Evolutionary conservation across 2,329 filamentous ascomycete genomes (phyloP).

Genomic region (Dothistroma septosporum): DNA sequence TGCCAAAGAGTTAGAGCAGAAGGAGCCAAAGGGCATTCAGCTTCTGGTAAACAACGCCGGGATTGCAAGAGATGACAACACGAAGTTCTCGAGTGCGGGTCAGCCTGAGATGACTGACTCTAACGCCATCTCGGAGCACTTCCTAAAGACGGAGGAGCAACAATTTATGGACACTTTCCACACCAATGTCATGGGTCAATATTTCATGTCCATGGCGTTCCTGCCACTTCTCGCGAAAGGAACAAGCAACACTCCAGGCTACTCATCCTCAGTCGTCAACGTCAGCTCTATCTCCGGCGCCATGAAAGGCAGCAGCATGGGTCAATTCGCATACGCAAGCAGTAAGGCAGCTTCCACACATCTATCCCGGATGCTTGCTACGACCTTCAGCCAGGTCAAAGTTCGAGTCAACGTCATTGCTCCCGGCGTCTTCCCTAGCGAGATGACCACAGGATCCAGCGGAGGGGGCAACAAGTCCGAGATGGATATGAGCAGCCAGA

Average conservation of each 20-base stretch:
- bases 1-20: constrained; percentile 39
- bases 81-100: constrained; percentile 46
- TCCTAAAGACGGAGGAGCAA: constrained; percentile 46
- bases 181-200: constrained; percentile 50
- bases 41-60: constrained; percentile 54
- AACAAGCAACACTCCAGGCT: constrained; percentile 43
- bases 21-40: constrained; percentile 52
- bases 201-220: constrained; percentile 54
- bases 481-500: constrained; percentile 40
- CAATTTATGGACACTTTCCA: constrained; percentile 50
- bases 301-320: constrained; percentile 53
- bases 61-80: constrained; percentile 50
- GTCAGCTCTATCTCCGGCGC: constrained; percentile 50
- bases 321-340: constrained; percentile 51
- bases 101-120: constrained; percentile 48
- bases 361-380: constrained; percentile 45
- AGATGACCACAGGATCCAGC: constrained; percentile 49
- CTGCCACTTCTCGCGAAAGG: constrained; percentile 52
- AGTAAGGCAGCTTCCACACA: constrained; percentile 50
- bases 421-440: constrained; percentile 42
- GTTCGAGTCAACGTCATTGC: constrained; percentile 45
- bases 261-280: constrained; percentile 51
- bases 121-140: constrained; percentile 49
- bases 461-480: constrained; percentile 47
- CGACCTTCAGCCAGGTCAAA: constrained; percentile 41